Conservation (phyloP, 2,329 filamentous ascomycete species). For the Leptographium lundbergii region DNA sequence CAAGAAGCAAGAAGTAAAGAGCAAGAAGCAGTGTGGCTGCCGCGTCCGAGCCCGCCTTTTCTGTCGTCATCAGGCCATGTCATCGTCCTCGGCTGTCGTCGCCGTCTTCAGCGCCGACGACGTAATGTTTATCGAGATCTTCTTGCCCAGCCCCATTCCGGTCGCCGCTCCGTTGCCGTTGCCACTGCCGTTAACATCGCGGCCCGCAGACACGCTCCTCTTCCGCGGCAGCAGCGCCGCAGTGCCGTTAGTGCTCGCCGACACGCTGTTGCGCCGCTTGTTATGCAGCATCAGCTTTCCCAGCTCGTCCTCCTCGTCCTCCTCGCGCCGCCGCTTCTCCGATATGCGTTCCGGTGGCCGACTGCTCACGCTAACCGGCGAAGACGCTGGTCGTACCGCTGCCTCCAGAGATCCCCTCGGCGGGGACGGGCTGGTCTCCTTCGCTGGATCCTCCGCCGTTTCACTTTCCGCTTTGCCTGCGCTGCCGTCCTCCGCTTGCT, state of each 20-base stretch:
- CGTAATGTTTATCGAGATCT: conserved; percentile 12
- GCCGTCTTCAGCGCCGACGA: conserved; percentile 6
- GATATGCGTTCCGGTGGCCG: conserved; percentile 62
- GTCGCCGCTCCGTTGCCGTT: neutral
- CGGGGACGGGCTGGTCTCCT: neutral
- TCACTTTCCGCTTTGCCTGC: conserved; percentile 28
- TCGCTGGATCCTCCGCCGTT: conserved; percentile 1
- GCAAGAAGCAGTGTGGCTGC: neutral
- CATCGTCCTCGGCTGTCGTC: conserved; percentile 4
- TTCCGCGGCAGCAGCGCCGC: conserved; percentile 30
- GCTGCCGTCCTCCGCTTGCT: neutral
- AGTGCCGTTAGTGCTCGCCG: conserved; percentile 24
- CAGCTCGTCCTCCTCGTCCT: conserved; percentile 89
- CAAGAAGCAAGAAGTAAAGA: neutral
- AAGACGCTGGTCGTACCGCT: neutral
- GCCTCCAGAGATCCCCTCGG: neutral
- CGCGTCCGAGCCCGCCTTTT: neutral
- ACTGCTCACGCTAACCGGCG: neutral
- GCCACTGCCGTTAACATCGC: neutral
- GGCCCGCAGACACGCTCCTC: conserved; percentile 20
- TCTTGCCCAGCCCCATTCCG: neutral
- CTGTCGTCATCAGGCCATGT: conserved; percentile 3
- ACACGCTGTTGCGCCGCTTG: conserved; percentile 43
- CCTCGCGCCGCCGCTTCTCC: conserved; percentile 82
- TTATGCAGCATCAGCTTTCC: conserved; percentile 62